Conservation (phyloP, 176 grass and related monocot genomes). For the Ampelocalamus luodianensis region DNA sequence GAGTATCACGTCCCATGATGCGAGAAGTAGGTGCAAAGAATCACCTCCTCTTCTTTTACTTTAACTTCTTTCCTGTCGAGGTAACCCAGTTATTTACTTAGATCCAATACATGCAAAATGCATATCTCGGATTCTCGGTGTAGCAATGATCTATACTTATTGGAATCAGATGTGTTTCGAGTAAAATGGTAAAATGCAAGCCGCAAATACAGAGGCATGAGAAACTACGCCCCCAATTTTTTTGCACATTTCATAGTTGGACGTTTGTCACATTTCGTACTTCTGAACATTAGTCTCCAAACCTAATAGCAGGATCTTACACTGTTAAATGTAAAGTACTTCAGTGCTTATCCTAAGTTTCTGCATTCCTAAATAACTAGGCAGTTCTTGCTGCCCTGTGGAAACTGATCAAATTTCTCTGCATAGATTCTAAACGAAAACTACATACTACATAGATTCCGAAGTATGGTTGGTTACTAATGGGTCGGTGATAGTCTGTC, state of each 20-base stretch:
- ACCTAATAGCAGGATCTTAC: background rate
- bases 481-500: slow-evolving; percentile 9
- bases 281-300: background rate
- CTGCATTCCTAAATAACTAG: background rate
- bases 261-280: background rate
- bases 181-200: background rate
- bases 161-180: background rate
- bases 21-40: slow-evolving; percentile 81
- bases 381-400: background rate
- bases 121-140: background rate
- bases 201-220: background rate
- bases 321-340: background rate
- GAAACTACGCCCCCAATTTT: background rate
- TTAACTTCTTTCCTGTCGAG: slow-evolving; percentile 78
- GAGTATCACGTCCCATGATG: slow-evolving; percentile 44
- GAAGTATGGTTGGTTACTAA: background rate
- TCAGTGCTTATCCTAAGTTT: background rate
- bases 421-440: background rate
- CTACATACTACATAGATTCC: background rate
- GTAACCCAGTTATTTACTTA: slow-evolving; percentile 5
- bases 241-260: background rate
- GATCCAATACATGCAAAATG: slow-evolving; percentile 17
- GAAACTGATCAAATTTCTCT: background rate
- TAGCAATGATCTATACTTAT: background rate
- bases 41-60: slow-evolving; percentile 64